Evolutionary conservation across 352 stramenopile species (phyloP).

Genomic region (Phytophthora foliorum): DNA sequence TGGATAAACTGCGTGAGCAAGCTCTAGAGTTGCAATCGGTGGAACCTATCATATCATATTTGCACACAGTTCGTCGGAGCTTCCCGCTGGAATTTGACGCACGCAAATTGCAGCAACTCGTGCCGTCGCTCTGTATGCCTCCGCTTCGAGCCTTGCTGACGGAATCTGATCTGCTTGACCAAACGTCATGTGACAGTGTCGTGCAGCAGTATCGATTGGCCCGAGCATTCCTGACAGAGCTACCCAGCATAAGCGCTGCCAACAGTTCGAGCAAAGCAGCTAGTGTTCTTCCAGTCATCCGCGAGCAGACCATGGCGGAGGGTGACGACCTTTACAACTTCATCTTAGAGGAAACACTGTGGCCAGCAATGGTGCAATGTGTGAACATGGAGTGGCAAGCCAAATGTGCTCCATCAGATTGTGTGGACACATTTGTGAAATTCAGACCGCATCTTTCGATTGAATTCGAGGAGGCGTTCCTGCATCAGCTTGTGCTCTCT

Average conservation of each 20-base stretch:
- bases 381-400: slow-evolving; percentile 76
- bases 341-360: slow-evolving; percentile 80
- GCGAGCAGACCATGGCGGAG: slow-evolving; percentile 63
- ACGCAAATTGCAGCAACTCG: slow-evolving; percentile 76
- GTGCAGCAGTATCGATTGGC: slow-evolving; percentile 65
- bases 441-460: slow-evolving; percentile 64
- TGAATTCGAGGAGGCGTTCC: slow-evolving; percentile 61
- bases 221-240: slow-evolving; percentile 70
- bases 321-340: slow-evolving; percentile 83
- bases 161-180: slow-evolving; percentile 51
- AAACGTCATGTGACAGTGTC: slow-evolving; percentile 29
- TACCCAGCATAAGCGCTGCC: slow-evolving; percentile 26
- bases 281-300: slow-evolving; percentile 72
- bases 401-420: slow-evolving; percentile 45
- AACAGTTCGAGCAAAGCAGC: slow-evolving; percentile 14
- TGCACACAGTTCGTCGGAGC: slow-evolving; percentile 53
- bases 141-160: slow-evolving; percentile 61
- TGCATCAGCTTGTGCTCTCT: slow-evolving; percentile 72
- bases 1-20: slow-evolving; percentile 44
- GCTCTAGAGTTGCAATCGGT: slow-evolving; percentile 52
- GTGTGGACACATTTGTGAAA: slow-evolving; percentile 52
- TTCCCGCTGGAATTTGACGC: slow-evolving; percentile 80
- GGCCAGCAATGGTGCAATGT: slow-evolving; percentile 72
- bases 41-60: slow-evolving; percentile 46
- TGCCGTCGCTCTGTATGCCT: slow-evolving; percentile 75